phyloP scores from a whole-genome alignment of 495 filamentous ascomycete species.

The Penicillium odoratum region DNA sequence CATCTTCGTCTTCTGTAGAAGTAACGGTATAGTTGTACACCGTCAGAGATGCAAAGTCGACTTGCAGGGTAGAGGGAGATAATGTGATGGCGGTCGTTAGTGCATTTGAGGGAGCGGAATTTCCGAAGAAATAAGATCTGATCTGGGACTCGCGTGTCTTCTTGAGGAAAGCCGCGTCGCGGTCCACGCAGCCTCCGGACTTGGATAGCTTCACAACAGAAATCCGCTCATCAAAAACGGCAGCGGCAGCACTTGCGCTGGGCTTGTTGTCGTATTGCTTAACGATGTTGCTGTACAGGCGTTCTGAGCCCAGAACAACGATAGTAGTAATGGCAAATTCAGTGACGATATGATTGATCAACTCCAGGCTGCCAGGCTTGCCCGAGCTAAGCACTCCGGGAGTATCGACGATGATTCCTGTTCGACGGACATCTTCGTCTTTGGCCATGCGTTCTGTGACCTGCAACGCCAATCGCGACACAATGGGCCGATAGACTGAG shows the following conservation, averaged over 20 bases:
- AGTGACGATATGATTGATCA: slow-evolving; percentile 77
- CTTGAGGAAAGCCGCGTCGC: slow-evolving; percentile 74
- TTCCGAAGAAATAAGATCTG: slow-evolving; percentile 92
- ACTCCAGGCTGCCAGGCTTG: slow-evolving; percentile 64
- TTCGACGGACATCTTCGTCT: slow-evolving; percentile 64
- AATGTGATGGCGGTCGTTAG: slow-evolving; percentile 62
- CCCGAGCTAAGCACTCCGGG: slow-evolving; percentile 64
- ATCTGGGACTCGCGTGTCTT: slow-evolving; percentile 70
- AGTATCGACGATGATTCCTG: slow-evolving; percentile 86
- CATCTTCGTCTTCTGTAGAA: slow-evolving; percentile 45
- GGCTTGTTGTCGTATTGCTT: slow-evolving; percentile 69
- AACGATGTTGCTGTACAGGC: slow-evolving; percentile 74
- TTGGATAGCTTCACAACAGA: slow-evolving; percentile 78
- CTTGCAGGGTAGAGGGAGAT: slow-evolving; percentile 78
- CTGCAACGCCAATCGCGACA: slow-evolving; percentile 76
- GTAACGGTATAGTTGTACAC: slow-evolving; percentile 63
- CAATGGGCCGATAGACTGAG: slow-evolving; percentile 68
- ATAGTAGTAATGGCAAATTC: slow-evolving; percentile 87
- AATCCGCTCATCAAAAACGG: slow-evolving; percentile 57
- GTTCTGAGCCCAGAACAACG: slow-evolving; percentile 80
- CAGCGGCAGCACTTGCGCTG: slow-evolving; percentile 48
- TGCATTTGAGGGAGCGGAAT: slow-evolving; percentile 42
- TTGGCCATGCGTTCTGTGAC: slow-evolving; percentile 77
- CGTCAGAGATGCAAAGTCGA: slow-evolving; percentile 68
- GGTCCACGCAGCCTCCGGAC: slow-evolving; percentile 83